Percentiles rank a stretch among this genome's conserved stretches.
Evolutionary conservation across 108 stramenopile genomes (phyloP).

Genomic region (Skeletonema grethae): DNA sequence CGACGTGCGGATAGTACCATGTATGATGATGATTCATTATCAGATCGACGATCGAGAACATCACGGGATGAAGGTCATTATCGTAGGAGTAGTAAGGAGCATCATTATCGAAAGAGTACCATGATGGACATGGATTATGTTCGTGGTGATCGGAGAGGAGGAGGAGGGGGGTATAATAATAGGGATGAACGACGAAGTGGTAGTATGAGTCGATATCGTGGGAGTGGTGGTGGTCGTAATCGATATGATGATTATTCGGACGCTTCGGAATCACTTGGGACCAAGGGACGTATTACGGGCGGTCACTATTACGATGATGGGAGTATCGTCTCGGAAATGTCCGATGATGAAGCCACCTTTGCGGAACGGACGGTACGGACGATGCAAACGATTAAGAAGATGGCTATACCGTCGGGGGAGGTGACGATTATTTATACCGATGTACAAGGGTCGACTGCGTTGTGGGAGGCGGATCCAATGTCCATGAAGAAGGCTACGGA

Average conservation of each 20-base stretch:
- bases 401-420: constrained; percentile 31
- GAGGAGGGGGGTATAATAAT: neutral
- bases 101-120: neutral
- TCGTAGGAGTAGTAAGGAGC: neutral
- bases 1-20: neutral
- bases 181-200: neutral
- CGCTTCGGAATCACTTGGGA: neutral
- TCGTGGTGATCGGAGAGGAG: neutral
- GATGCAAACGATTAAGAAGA: constrained; percentile 33
- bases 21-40: neutral
- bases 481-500: constrained; percentile 54
- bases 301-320: constrained; percentile 3
- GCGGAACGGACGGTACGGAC: constrained; percentile 22
- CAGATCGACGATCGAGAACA: neutral
- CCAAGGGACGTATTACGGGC: neutral
- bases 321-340: constrained; percentile 3
- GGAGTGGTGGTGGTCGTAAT: neutral
- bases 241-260: constrained; percentile 1
- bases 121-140: neutral
- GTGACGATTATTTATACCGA: constrained; percentile 56
- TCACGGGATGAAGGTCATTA: neutral
- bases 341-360: constrained; percentile 14
- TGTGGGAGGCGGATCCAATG: constrained; percentile 51
- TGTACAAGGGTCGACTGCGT: constrained; percentile 53
- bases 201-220: neutral